Conservation (phyloP, 2,329 filamentous ascomycete species). For the Pseudogymnoascus sp. region DNA sequence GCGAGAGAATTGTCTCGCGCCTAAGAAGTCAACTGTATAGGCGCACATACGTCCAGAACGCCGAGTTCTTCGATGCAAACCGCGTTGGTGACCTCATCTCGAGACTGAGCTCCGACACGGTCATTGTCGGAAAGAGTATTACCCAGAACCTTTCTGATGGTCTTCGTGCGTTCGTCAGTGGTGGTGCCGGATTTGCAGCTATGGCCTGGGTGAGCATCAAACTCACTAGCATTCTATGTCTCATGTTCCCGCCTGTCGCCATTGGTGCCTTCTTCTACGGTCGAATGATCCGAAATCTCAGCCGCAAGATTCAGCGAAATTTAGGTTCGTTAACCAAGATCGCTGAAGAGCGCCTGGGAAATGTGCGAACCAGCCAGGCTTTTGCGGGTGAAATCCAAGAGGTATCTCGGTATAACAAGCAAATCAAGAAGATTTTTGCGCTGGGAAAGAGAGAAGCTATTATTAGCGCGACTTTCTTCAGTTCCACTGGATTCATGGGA, state of each 20-base stretch:
- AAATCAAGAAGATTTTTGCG: constrained; percentile 85
- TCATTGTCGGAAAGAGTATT: constrained; percentile 97
- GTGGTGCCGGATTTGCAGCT: constrained; percentile 76
- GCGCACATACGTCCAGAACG: constrained; percentile 91
- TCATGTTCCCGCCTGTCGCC: constrained; percentile 87
- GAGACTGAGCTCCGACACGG: constrained; percentile 87
- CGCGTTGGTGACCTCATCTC: constrained; percentile 94
- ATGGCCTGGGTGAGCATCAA: constrained; percentile 96
- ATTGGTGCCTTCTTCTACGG: constrained; percentile 89
- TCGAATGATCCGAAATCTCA: constrained; percentile 77
- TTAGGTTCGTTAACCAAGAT: constrained; percentile 91
- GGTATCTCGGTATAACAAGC: constrained; percentile 81
- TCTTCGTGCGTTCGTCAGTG: constrained; percentile 82
- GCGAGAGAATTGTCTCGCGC: constrained; percentile 86
- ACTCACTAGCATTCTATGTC: constrained; percentile 73
- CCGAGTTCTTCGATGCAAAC: constrained; percentile 98
- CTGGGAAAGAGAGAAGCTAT: constrained; percentile 81
- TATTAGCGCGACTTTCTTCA: constrained; percentile 85
- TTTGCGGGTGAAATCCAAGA: constrained; percentile 92
- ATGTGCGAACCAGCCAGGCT: constrained; percentile 92
- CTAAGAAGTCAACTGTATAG: constrained; percentile 84
- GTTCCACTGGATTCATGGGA: constrained; percentile 77
- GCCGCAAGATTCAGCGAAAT: constrained; percentile 87
- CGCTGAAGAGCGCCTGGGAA: constrained; percentile 93
- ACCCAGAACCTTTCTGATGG: constrained; percentile 97